Evolutionary conservation across 1,284 basidiomycete species (phyloP), one percentile per base, ranked within the genome.

Genomic region (Vanrija pseudolonga): DNA sequence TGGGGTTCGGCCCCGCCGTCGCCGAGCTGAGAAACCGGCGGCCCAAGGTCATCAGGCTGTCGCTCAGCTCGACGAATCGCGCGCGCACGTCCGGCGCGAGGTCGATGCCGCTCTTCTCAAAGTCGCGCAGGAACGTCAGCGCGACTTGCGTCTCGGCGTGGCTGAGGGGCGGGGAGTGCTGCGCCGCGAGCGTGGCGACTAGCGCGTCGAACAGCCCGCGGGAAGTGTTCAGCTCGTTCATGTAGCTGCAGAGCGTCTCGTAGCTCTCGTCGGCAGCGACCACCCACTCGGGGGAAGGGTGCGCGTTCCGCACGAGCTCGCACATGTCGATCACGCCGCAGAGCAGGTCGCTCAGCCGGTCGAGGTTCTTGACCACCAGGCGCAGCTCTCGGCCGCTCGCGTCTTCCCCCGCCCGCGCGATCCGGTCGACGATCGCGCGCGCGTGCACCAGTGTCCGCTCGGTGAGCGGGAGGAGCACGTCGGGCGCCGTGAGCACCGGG

Each of bases 221-320:
- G 79, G 97, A 83, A 17, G 94, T 98, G 76, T 98, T 98, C 56
- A 98, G 81, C 39, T 90, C 86, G 77, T 98, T 98, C 94, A 98
- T 98, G 76, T 89, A 95, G 74, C 92, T 88, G 79, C 92, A 97
- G 54, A 98, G 80, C 56, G 84, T 85, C 76, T 94, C 92, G 74
- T 98, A 97, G 41, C 90, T 88, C 55, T 82, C 80, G 68, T 97
- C 90, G 32, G 91, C 90, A 51, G 86, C 87, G 22, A 83, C 81
- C 11, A 90, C 82, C 94, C 95, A 98, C 46, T 77, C 69, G 18
- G 79, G 77, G 65, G 95, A 89, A 0, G 95, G 94, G 78, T 98
- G 93, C 0, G 91, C 87, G 69, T 96, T 95, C 57, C 94, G 83
- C 17, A 98, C 82, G 45, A 97, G 83, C 74, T 98, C 95, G 54